Base-by-base conservation (phyloP, 176 grass and related monocot species). In the Triticum timopheevii region DNA sequence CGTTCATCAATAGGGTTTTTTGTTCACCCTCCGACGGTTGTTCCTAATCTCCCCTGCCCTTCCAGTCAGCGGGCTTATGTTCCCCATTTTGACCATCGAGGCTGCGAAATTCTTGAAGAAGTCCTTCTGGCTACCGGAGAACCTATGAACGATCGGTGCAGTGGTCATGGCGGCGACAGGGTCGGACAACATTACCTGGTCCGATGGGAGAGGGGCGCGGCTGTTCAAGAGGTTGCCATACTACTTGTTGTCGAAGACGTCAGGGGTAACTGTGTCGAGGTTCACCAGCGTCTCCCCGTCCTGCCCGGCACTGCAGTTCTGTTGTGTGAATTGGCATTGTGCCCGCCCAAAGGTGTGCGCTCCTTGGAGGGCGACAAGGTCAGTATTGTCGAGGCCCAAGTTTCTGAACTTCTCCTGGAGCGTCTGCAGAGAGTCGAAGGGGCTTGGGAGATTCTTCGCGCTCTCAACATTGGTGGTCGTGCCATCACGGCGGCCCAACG, bases 21-120 rank as follows among this genome's bases (percentile, higher is more conserved):
- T 74, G 83, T 93, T 93, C 10, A 93, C 56, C 61, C 69, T 64
- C 7, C 81, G 69, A 69, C 91, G 90, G 58, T 88, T 87, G 2
- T 22, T 82, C 70, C 91, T 88, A 65, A 93, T 88, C 91, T 93
- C 85, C 1, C 91, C 91, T 2, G 27, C 17, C 13, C 4, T 84
- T 44, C 88, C 88, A 0, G 88, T 90, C 19, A 93, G 3, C 16
- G 85, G 62, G 74, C 61, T 28, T 30, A 93, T 90, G 61, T 90
- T 90, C 8, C 91, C 88, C 91, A 94, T 94, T 20, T 91, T 94
- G 74, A 91, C 78, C 89, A 94, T 94, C 0, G 86, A 89, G 28
- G 30, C 3, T 0, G 71, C 86, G 36, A 94, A 91, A 54, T 25
- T 87, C 1, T 77, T 19, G 47, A 94, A 91, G 67, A 94, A 91